Evolutionary conservation across 2,329 filamentous ascomycete genomes (phyloP).

Genomic region (Fusarium tuaranense): DNA sequence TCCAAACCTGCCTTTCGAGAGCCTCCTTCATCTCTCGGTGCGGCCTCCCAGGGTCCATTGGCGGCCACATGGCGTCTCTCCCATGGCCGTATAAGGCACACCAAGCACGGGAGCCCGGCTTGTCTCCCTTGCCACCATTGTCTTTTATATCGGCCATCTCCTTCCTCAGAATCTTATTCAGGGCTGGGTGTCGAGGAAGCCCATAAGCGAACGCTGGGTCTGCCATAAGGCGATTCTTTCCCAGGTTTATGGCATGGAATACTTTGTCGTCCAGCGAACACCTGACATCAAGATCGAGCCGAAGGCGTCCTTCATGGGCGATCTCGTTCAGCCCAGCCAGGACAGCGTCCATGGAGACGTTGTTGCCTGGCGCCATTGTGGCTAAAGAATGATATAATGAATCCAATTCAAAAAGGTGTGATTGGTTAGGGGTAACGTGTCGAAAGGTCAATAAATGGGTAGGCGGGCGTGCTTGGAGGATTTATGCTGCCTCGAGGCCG

Average conservation of each 20-base stretch:
- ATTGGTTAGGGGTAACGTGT: neutral
- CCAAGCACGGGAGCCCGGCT: neutral
- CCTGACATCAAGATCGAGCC: neutral
- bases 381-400: neutral
- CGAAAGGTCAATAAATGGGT: neutral
- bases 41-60: constrained; percentile 21
- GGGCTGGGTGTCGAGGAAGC: neutral
- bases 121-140: neutral
- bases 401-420: neutral
- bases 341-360: neutral
- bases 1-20: neutral
- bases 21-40: neutral
- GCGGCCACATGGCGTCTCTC: constrained; percentile 24
- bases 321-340: neutral
- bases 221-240: neutral
- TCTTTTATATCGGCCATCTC: neutral
- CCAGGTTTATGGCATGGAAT: neutral
- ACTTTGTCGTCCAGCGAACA: neutral
- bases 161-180: neutral
- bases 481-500: neutral
- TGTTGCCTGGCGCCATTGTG: neutral
- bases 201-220: neutral
- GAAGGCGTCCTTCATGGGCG: neutral
- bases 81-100: constrained; percentile 6
- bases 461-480: neutral